These are phyloP conservation scores for Mallotus nudiflorus DNA, from an alignment of 345 rosid genomes.

Conservation along the genomic window DNA sequence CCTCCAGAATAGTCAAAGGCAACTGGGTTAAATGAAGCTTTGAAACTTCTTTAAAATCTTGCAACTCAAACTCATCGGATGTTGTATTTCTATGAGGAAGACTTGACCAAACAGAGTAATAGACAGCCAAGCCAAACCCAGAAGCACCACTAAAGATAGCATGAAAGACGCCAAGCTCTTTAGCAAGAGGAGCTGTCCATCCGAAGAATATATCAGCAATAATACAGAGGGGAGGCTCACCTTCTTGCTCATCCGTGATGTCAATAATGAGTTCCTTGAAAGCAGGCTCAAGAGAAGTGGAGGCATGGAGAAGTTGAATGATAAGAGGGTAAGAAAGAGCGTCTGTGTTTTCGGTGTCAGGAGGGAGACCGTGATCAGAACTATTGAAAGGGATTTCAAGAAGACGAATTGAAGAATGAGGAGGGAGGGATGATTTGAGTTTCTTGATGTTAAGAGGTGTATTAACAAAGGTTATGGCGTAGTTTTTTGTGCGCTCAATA, in stretches of 20 bases:
- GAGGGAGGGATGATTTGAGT: slow-evolving; percentile 26
- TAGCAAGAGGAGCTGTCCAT: slow-evolving; percentile 58
- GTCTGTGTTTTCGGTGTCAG: slow-evolving; percentile 60
- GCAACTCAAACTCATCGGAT: slow-evolving; percentile 41
- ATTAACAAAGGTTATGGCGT: slow-evolving; percentile 10
- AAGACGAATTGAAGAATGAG: slow-evolving; percentile 49
- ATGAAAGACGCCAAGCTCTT: slow-evolving; percentile 51
- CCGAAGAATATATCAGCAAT: slow-evolving; percentile 63
- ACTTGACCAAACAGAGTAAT: slow-evolving; percentile 52
- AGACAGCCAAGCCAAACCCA: slow-evolving; percentile 61
- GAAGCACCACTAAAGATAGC: slow-evolving; percentile 48
- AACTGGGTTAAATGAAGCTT: slow-evolving; percentile 49
- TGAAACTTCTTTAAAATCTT: slow-evolving; percentile 57
- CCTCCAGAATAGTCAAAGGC: slow-evolving; percentile 40
- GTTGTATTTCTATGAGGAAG: slow-evolving; percentile 38
- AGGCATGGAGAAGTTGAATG: slow-evolving; percentile 52
- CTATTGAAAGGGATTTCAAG: slow-evolving; percentile 59
- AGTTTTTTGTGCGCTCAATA: slow-evolving; percentile 3
- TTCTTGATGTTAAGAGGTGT: slow-evolving; percentile 12
- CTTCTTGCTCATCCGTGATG: slow-evolving; percentile 14
- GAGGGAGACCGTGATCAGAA: slow-evolving; percentile 72
- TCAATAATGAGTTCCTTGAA: slow-evolving; percentile 38
- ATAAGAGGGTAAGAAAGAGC: slow-evolving; percentile 63
- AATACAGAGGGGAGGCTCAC: slow-evolving; percentile 35
- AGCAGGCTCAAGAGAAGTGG: slow-evolving; percentile 46